phyloP scores from a whole-genome alignment of 441 rosid genomes.

The Pelargonium hybrid region DNA sequence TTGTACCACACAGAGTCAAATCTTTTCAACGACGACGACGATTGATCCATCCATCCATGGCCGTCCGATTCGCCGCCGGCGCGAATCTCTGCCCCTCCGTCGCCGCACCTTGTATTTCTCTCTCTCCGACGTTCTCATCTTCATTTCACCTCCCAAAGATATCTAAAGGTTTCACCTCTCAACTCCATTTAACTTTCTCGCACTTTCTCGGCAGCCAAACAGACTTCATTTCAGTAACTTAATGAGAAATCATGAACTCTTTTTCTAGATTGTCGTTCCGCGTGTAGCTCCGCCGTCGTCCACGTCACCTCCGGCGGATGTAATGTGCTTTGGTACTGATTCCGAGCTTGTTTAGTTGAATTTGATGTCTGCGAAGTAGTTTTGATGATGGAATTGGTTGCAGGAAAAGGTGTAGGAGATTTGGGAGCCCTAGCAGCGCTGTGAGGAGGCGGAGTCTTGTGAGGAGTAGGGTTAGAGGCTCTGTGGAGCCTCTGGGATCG shows the following conservation, averaged over 20 bases:
- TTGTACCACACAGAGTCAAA: not conserved
- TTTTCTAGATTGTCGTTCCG: conserved; percentile 43
- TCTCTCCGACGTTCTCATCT: conserved; percentile 3
- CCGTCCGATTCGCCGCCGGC: conserved; percentile 49
- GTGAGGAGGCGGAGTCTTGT: conserved; percentile 25
- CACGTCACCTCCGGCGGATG: conserved; percentile 33
- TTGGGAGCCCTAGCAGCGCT: conserved; percentile 21
- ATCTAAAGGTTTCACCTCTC: too few relatives aligned
- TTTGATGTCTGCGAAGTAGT: not conserved
- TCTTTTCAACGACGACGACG: conserved; percentile 37
- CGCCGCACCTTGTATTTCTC: conserved; percentile 34
- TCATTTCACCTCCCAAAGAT: not conserved
- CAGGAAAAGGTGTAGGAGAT: conserved; percentile 40
- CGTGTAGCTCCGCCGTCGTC: conserved; percentile 26
- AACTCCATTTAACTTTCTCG: too few relatives aligned
- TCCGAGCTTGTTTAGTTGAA: not conserved
- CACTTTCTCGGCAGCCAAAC: conserved; percentile 25
- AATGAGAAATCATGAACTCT: not conserved
- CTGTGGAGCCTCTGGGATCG: conserved; percentile 47
- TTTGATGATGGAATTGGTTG: conserved; percentile 9
- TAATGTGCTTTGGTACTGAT: conserved; percentile 36
- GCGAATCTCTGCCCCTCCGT: conserved; percentile 39
- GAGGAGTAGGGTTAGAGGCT: conserved; percentile 52
- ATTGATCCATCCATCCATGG: conserved; percentile 60
- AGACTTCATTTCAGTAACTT: not conserved